A percentile compares a stretch with the other conserved stretches of the same genome.
Evolutionary conservation across 139 green algal genomes (phyloP).

Genomic region (Chlorella sp.): DNA sequence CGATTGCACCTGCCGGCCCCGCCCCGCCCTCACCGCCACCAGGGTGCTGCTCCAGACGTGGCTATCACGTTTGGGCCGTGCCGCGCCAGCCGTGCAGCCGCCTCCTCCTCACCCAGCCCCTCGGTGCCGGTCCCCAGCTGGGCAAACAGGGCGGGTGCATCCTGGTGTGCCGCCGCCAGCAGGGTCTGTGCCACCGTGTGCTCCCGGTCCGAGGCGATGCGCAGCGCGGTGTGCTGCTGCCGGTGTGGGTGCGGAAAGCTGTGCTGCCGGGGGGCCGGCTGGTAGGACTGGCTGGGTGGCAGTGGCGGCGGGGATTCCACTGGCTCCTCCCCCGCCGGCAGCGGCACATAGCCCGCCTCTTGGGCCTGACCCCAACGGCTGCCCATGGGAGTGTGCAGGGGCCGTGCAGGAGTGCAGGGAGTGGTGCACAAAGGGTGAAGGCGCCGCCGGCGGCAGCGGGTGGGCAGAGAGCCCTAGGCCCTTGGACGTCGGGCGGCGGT

Average conservation of each 20-base stretch:
- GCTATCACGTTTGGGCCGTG: slow-evolving; percentile 23
- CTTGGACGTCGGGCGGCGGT: too few species aligned
- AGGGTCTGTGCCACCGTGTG: not conserved
- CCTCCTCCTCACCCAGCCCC: slow-evolving; percentile 6
- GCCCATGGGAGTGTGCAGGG: too few species aligned
- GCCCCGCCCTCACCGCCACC: not conserved
- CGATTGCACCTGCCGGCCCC: too few species aligned
- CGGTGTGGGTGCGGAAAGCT: not conserved
- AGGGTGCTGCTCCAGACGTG: not conserved
- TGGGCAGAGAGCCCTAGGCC: too few species aligned
- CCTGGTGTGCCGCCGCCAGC: not conserved
- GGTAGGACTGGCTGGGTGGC: not conserved
- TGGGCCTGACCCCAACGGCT: too few species aligned
- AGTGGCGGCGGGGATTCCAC: too few species aligned
- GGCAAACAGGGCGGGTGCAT: not conserved
- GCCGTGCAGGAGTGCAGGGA: too few species aligned
- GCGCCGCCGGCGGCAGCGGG: too few species aligned
- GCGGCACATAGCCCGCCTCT: too few species aligned
- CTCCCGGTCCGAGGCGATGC: not conserved
- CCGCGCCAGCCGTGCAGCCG: not conserved
- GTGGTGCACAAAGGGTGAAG: too few species aligned
- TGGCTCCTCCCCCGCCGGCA: too few species aligned
- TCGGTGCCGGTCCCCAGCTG: not conserved
- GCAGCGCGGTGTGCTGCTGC: not conserved
- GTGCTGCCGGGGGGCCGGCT: not conserved